Percentiles rank a stretch among this genome's conserved stretches.
These are phyloP conservation scores for Ambrosiella xylebori DNA, from an alignment of 2,329 filamentous ascomycete species.

Conservation along the genomic window DNA sequence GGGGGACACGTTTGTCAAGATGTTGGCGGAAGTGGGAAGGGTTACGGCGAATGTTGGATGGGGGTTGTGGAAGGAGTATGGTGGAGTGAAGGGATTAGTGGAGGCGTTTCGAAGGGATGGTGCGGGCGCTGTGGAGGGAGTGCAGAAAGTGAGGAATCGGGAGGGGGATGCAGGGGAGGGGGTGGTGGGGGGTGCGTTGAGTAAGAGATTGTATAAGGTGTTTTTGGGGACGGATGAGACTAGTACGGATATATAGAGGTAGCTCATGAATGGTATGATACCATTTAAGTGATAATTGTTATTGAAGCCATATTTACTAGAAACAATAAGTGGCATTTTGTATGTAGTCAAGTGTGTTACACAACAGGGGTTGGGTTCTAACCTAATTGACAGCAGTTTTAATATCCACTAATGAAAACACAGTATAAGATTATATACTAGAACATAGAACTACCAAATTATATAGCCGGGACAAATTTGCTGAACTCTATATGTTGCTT, in stretches of 20 bases:
- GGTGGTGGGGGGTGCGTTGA: slow-evolving; percentile 39
- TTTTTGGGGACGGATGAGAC: slow-evolving; percentile 39
- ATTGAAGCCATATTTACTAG: no score
- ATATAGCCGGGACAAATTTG: no score
- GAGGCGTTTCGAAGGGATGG: slow-evolving; percentile 41
- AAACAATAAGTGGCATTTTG: no score
- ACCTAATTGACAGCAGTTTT: no score
- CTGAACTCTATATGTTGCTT: no score
- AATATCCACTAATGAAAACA: no score
- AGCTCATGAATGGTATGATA: not conserved
- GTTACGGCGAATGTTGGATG: slow-evolving; percentile 57
- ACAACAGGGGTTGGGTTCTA: no score
- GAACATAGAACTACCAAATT: no score
- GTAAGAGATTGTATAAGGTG: slow-evolving; percentile 40
- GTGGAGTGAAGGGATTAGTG: slow-evolving; percentile 39
- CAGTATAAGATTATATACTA: no score
- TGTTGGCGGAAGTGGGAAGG: slow-evolving; percentile 59
- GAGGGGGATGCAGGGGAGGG: slow-evolving; percentile 39
- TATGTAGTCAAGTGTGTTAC: no score
- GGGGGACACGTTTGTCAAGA: slow-evolving; percentile 51
- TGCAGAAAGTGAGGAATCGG: slow-evolving; percentile 38
- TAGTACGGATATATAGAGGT: slow-evolving; percentile 34
- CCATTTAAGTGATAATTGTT: no score
- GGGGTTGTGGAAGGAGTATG: slow-evolving; percentile 47
- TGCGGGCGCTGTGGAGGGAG: slow-evolving; percentile 41